Base-by-base conservation (phyloP, 768 basidiomycete genomes). In the Suillus subaureus region DNA sequence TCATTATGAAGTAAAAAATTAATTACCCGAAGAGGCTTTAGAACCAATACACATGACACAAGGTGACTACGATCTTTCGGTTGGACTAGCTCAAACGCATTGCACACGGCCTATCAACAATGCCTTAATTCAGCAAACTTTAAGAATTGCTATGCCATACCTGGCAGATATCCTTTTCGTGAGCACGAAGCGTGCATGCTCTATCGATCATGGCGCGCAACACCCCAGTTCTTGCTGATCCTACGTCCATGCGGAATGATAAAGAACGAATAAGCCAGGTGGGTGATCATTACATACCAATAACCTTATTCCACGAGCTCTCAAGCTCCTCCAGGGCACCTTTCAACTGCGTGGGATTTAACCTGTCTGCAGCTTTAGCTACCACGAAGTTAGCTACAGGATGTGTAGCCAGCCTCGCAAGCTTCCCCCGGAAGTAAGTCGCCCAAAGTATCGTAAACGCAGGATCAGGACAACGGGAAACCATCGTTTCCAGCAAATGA, bases 301-400 rank as follows among this genome's bases (percentile, higher is more conserved):
- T 88, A 51, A 90, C 72, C 67, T 86, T 93, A 62, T 74, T 77
- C 85, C 91, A 87, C 47, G 81, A 74, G 42, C 75, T 80, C 55
- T 80, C 75, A 40, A 96, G 79, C 71, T 95, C 93, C n/a, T 76
- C 70, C 54, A 89, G 83, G 18, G 86, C 81, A 6, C 78, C 80
- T 1, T 75, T 74, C 40, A 98, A 73, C 66, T 91, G 87, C 5
- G 79, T 77, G 21, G 77, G 80, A n/a, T 84, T 80, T 15, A 89
- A 74, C 55, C 93, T 82, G 60, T 87, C 86, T 33, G 96, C 69
- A 0, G 90, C 92, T 74, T 88, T 90, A 0, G 96, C 91, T 6
- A 96, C 82, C 26, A 98, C 96, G 71, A 95, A 99, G 73, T 99
- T 99, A 15, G 93, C 95, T 2, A 96, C 92, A 3, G 96, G 94